Evolutionary conservation across 2,329 filamentous ascomycete genomes (phyloP), one percentile per base, ranked within the genome.

Genomic region (Botrytis squamosa): DNA sequence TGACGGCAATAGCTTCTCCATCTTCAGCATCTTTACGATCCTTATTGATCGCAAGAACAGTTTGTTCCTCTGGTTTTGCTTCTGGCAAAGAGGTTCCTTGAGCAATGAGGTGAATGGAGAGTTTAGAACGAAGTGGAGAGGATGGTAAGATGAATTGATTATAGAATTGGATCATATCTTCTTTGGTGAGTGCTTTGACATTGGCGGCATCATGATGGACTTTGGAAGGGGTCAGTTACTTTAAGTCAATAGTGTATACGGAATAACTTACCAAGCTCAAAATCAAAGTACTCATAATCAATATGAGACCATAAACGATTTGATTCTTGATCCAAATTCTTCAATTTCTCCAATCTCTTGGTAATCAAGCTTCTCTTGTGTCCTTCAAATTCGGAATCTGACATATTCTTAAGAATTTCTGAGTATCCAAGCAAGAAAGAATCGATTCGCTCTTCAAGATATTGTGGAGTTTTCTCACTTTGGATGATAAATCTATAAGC

Each of bases 401-500:
- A 88, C 95, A 98, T 97, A 4, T 90, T 86, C 64, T 89, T 85
- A 38, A 98, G 83, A 4, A 85, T 90, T 62, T 88, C 85, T 33
- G 87, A 88, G 76, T 94, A 94, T 22, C 86, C 85, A 38, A 85
- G 85, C 59, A 99, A 83, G 86, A 98, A 98, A 3, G 90, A 87
- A 79, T 98, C 94, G 75, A 98, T 97, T 33, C 96, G 90, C 8
- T 89, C 88, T 80, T 98, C 95, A 3, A 99, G 85, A 80, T 97
- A 98, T 60, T 91, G 87, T 0, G 93, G 92, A 3, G 91, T 90
- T 81, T 92, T 92, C 83, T 99, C 95, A 81, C 94, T 97, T 84
- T 99, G 96, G 44, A 99, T 94, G 75, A 98, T 88, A 76, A 99
- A 92, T 9, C 95, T 89, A 83, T 96, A 96, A 1, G 93, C 93